Evolutionary conservation across 106 monocot species (phyloP).

Genomic region (Dendrobium chrysotoxum): DNA sequence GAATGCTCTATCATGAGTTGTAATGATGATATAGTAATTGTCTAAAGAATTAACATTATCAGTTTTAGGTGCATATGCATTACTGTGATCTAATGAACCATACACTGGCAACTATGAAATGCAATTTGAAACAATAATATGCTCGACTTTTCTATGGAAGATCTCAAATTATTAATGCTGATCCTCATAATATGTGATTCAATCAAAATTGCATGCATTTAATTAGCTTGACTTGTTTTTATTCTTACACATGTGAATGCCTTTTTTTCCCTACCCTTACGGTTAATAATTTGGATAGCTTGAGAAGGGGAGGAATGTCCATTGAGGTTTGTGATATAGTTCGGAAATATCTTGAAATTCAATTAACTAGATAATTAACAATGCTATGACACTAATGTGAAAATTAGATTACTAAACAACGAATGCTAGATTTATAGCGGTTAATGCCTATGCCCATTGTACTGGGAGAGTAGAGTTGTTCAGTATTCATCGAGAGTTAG

Average conservation of each 20-base stretch:
- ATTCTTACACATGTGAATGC: neutral
- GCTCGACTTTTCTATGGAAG: neutral
- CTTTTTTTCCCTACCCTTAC: neutral
- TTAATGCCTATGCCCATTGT: neutral
- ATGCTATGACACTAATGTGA: neutral
- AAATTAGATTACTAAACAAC: neutral
- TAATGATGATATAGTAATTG: neutral
- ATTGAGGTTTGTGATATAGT: neutral
- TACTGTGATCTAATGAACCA: neutral
- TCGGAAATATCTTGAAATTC: neutral
- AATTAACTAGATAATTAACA: neutral
- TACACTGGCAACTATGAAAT: neutral
- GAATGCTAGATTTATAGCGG: neutral
- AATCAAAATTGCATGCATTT: neutral
- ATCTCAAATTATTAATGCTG: neutral
- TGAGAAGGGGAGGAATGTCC: neutral
- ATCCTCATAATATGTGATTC: neutral
- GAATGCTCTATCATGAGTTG: neutral
- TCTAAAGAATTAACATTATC: neutral
- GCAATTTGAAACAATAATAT: neutral
- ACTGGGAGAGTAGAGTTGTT: neutral
- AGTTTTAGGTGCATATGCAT: neutral
- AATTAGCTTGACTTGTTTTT: neutral
- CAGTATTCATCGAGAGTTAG: neutral
- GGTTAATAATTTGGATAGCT: neutral